Conservation (phyloP, 768 basidiomycete genomes). For the Tulasnella calospora region DNA sequence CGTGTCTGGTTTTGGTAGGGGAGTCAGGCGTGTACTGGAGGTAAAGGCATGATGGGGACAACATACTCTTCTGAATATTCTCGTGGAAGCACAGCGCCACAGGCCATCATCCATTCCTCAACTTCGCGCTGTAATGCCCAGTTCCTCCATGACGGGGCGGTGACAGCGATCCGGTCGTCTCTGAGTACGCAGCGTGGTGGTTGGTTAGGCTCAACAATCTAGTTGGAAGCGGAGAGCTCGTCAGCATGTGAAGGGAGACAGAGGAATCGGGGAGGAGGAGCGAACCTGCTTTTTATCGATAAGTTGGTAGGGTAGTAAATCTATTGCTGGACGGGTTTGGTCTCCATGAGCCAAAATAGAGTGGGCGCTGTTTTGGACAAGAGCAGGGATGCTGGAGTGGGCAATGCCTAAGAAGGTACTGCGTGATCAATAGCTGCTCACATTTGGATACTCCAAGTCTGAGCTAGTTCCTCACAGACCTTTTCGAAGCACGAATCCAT, state of each 20-base stretch:
- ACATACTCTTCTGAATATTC: constrained; percentile 85
- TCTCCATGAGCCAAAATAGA: constrained; percentile 53
- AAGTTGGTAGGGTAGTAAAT: constrained; percentile 80
- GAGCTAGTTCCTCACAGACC: constrained; percentile 43
- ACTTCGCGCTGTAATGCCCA: constrained; percentile 81
- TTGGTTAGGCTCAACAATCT: constrained; percentile 69
- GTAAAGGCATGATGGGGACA: not conserved
- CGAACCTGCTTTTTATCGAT: constrained; percentile 71
- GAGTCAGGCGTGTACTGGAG: not conserved
- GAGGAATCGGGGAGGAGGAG: constrained; percentile 18
- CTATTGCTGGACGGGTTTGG: constrained; percentile 52
- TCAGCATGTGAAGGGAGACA: not conserved
- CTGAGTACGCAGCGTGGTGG: constrained; percentile 65
- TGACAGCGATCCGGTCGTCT: constrained; percentile 64
- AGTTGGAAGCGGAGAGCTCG: not conserved
- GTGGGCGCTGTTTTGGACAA: constrained; percentile 75
- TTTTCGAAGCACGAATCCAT: constrained; percentile 95
- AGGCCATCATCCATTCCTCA: constrained; percentile 90
- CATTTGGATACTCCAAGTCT: not conserved
- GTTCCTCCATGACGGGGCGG: constrained; percentile 72
- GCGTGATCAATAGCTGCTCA: not conserved
- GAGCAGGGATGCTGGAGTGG: constrained; percentile 67
- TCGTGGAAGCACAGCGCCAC: constrained; percentile 78
- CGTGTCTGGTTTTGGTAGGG: constrained; percentile 44
- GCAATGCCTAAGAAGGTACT: constrained; percentile 55